Percentiles rank a stretch among this genome's conserved stretches.
Conservation (phyloP, 352 stramenopile genomes). For the Phytophthora pisi region DNA sequence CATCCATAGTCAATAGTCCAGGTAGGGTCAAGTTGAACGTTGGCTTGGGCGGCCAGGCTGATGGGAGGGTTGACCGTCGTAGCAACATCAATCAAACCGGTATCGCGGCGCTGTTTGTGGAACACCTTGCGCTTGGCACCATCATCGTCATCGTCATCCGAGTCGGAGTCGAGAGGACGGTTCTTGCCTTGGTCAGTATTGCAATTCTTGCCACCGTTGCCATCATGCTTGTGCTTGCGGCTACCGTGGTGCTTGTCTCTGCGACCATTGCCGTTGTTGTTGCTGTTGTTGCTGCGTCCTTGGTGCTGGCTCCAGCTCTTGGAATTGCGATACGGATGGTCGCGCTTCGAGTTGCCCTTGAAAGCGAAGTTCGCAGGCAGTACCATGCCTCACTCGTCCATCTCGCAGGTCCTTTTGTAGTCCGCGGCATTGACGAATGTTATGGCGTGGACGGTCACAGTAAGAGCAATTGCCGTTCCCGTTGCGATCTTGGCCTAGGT, state of each 20-base stretch:
- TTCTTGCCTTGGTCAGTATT: not conserved
- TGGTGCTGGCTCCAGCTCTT: not conserved
- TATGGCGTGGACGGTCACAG: conserved; percentile 7
- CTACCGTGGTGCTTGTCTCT: not conserved
- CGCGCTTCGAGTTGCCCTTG: not conserved
- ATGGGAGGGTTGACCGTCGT: not conserved
- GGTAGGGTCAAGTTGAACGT: not conserved
- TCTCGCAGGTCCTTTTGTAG: conserved; percentile 7
- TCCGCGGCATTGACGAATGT: conserved; percentile 2
- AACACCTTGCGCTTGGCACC: not conserved
- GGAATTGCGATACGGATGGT: not conserved
- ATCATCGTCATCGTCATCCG: too few species aligned
- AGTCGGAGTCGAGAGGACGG: not conserved
- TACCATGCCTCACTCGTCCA: conserved; percentile 4
- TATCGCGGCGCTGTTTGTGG: conserved; percentile 3
- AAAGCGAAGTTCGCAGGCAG: conserved; percentile 4
- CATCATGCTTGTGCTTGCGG: not conserved
- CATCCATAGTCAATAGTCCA: conserved; percentile 19
- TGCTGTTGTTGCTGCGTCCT: not conserved
- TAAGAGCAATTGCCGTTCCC: not conserved
- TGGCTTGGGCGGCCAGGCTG: not conserved
- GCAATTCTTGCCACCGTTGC: not conserved
- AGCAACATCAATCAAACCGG: conserved; percentile 5
- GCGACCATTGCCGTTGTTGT: not conserved
- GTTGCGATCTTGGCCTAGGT: not conserved